Evolutionary conservation across 495 filamentous ascomycete genomes (phyloP).

Genomic region (Thermochaetoides thermophila): DNA sequence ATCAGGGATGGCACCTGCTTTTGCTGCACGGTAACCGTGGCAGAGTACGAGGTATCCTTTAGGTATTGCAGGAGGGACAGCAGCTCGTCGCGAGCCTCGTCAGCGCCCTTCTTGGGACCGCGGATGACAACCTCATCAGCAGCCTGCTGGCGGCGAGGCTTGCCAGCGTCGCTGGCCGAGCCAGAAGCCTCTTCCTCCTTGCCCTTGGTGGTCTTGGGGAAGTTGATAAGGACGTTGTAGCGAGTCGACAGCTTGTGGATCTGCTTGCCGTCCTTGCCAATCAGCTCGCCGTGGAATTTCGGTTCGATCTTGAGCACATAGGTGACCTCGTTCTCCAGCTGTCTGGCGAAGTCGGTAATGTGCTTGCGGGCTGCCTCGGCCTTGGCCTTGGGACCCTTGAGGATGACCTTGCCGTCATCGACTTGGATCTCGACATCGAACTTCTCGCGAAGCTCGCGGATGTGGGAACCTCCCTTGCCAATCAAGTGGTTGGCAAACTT

Average conservation of each 20-base stretch:
- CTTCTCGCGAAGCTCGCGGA: slow-evolving; percentile 87
- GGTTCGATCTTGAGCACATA: slow-evolving; percentile 77
- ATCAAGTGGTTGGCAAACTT: slow-evolving; percentile 90
- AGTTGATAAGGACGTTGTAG: slow-evolving; percentile 87
- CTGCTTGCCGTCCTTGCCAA: slow-evolving; percentile 75
- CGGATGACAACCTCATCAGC: slow-evolving; percentile 83
- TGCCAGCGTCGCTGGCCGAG: slow-evolving; percentile 55
- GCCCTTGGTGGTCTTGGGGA: slow-evolving; percentile 55
- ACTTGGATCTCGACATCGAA: slow-evolving; percentile 97
- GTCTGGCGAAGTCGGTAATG: slow-evolving; percentile 59
- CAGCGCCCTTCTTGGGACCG: slow-evolving; percentile 80
- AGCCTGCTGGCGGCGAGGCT: slow-evolving; percentile 55
- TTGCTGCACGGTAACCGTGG: slow-evolving; percentile 69
- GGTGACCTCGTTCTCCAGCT: slow-evolving; percentile 75
- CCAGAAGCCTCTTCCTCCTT: slow-evolving; percentile 56
- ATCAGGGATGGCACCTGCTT: slow-evolving; percentile 81
- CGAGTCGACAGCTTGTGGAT: slow-evolving; percentile 83
- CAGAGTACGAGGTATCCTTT: slow-evolving; percentile 65
- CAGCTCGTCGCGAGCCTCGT: slow-evolving; percentile 80
- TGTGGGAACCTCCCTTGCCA: slow-evolving; percentile 80
- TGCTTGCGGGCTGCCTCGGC: slow-evolving; percentile 68
- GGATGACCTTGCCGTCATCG: slow-evolving; percentile 50
- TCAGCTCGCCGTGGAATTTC: slow-evolving; percentile 75
- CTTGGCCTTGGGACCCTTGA: slow-evolving; percentile 47
- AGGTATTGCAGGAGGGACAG: slow-evolving; percentile 73